Percentiles rank a stretch among this genome's conserved stretches.
Conservation (phyloP, 208 protist genomes). For the Endotrypanum monterogeii region DNA sequence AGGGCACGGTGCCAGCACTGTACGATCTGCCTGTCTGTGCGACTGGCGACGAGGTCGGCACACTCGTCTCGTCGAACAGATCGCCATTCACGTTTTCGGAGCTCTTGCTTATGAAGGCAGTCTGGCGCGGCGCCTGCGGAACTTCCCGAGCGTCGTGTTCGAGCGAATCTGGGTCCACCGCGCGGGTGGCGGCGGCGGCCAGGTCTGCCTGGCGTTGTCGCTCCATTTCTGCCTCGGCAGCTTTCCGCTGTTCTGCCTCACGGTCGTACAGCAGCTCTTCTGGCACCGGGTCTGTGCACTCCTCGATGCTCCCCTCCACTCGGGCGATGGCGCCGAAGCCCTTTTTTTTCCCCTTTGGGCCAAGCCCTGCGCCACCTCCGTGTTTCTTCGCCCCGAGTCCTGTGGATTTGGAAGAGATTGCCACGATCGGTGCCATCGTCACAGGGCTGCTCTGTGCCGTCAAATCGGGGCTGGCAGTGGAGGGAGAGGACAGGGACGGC, state of each 20-base stretch:
- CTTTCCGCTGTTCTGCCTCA: slow-evolving; percentile 33
- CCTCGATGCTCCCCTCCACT: slow-evolving; percentile 49
- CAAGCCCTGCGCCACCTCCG: slow-evolving; percentile 17
- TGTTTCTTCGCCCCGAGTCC: slow-evolving; percentile 22
- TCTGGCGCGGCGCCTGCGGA: slow-evolving; percentile 23
- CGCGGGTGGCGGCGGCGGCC: slow-evolving; percentile 26
- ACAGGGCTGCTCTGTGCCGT: slow-evolving; percentile 34
- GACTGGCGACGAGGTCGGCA: slow-evolving; percentile 9
- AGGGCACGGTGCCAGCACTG: not conserved
- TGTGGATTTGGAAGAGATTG: slow-evolving; percentile 32
- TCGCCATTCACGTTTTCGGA: slow-evolving; percentile 34
- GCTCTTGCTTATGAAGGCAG: slow-evolving; percentile 28
- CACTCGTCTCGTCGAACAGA: slow-evolving; percentile 29
- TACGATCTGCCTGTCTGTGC: slow-evolving; percentile 3
- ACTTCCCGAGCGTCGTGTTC: not conserved
- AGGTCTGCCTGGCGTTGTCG: slow-evolving; percentile 29
- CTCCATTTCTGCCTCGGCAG: slow-evolving; percentile 38
- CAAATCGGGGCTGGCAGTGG: slow-evolving; percentile 7
- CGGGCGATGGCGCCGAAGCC: slow-evolving; percentile 57
- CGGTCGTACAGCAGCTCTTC: slow-evolving; percentile 53
- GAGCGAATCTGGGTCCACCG: slow-evolving; percentile 26
- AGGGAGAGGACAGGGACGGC: slow-evolving; percentile 12
- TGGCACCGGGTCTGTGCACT: slow-evolving; percentile 58
- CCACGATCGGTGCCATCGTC: slow-evolving; percentile 30
- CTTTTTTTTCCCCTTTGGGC: slow-evolving; percentile 44